Evolutionary conservation across 2,329 filamentous ascomycete species (phyloP).

Genomic region (Rutstroemia sp.): DNA sequence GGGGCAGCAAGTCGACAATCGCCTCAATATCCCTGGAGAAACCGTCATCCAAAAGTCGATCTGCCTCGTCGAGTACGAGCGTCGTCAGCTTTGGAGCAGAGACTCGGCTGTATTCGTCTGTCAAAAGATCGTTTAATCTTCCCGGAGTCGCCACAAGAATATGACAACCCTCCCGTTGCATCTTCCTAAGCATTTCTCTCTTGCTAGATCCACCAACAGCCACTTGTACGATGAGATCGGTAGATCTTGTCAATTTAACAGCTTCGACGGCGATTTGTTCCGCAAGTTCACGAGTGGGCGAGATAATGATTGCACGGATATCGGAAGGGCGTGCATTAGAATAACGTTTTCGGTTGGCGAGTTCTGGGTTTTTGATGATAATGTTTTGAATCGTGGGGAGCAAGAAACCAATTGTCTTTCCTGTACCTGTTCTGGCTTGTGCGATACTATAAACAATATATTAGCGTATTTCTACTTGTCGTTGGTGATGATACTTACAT

Average conservation of each 20-base stretch:
- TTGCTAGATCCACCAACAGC: conserved; percentile 91
- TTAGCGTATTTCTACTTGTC: background rate
- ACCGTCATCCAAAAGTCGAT: conserved; percentile 95
- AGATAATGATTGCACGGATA: conserved; percentile 66
- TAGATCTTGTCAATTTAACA: conserved; percentile 29
- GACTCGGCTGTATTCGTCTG: conserved; percentile 43
- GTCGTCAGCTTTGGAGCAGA: conserved; percentile 62
- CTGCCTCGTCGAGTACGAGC: conserved; percentile 91
- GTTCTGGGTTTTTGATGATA: conserved; percentile 49
- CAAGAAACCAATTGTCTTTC: conserved; percentile 92
- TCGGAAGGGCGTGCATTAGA: conserved; percentile 42
- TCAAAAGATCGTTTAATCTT: conserved; percentile 68
- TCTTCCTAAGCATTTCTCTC: conserved; percentile 29
- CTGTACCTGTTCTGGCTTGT: conserved; percentile 93
- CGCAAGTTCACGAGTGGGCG: conserved; percentile 74
- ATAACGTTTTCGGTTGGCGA: conserved; percentile 38
- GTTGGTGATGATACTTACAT: conserved; percentile 24
- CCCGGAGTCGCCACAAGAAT: conserved; percentile 87
- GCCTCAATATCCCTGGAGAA: conserved; percentile 59
- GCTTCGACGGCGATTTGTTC: conserved; percentile 79
- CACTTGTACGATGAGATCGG: conserved; percentile 49
- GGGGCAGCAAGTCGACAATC: conserved; percentile 58
- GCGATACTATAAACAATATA: conserved; percentile 55
- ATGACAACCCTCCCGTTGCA: conserved; percentile 67
- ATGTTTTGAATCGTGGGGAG: conserved; percentile 79